Conservation (phyloP, 306 rosid species). For the Pueraria montana region DNA sequence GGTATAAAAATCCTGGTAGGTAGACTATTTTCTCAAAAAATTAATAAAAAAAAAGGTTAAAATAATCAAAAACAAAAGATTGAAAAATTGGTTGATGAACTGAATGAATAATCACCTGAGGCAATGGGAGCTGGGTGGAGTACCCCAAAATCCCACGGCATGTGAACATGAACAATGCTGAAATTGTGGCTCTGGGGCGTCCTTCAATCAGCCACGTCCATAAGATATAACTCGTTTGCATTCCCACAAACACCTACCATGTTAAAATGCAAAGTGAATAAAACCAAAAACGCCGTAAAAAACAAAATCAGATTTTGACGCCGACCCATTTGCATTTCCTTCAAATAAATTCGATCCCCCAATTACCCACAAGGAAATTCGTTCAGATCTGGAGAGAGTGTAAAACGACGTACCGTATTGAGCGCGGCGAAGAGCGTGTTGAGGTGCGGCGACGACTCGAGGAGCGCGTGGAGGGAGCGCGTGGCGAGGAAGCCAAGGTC, state of each 20-base stretch:
- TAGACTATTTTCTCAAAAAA: too few species aligned
- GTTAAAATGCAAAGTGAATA: too few species aligned
- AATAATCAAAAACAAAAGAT: too few species aligned
- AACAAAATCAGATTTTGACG: constrained; percentile 34
- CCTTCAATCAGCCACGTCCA: constrained; percentile 96
- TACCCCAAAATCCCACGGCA: constrained; percentile 94
- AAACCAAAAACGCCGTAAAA: not conserved
- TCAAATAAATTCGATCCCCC: not conserved
- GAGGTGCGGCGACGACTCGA: constrained; percentile 72
- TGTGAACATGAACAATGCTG: constrained; percentile 92
- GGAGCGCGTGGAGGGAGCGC: constrained; percentile 66
- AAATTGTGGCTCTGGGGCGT: constrained; percentile 83
- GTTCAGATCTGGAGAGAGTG: constrained; percentile 20
- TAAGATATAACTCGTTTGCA: constrained; percentile 87
- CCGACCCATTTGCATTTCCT: constrained; percentile 17
- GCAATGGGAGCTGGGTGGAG: constrained; percentile 93
- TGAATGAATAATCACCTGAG: constrained; percentile 62
- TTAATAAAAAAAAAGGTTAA: too few species aligned
- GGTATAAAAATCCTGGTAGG: too few species aligned
- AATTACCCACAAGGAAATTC: too few species aligned
- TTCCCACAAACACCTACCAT: constrained; percentile 79
- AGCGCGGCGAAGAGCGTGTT: constrained; percentile 77
- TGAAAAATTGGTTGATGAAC: too few species aligned
- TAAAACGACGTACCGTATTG: constrained; percentile 67
- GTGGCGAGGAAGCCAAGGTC: constrained; percentile 88